These are phyloP conservation scores for Colletotrichum endophyticum DNA, from an alignment of 2,329 filamentous ascomycete genomes.

Conservation along the genomic window DNA sequence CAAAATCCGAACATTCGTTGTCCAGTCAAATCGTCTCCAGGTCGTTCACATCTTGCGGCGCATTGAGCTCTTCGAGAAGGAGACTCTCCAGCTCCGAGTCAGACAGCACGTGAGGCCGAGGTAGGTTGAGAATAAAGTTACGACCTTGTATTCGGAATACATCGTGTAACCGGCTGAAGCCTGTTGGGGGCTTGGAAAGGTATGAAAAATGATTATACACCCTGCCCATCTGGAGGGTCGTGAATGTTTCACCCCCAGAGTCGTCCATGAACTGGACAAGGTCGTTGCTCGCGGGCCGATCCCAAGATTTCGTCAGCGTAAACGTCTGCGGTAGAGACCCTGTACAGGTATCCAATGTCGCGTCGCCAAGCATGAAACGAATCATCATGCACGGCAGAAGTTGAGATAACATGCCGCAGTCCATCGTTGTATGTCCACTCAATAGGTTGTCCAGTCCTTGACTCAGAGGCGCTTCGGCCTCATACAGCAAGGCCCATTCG, in stretches of 20 bases:
- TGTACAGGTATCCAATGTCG: neutral
- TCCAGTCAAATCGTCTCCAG: neutral
- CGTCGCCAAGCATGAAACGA: neutral
- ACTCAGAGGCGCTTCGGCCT: neutral
- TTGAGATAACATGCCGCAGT: neutral
- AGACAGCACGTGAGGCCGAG: neutral
- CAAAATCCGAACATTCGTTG: neutral
- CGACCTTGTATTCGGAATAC: neutral
- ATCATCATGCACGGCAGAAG: neutral
- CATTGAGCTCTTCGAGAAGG: neutral
- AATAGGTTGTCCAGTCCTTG: neutral
- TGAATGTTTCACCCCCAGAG: neutral
- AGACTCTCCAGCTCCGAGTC: neutral
- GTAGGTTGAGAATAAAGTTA: neutral
- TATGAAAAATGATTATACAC: neutral
- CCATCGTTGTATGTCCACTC: neutral
- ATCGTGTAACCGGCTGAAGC: neutral
- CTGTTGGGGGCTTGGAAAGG: neutral
- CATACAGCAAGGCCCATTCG: neutral
- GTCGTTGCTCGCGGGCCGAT: neutral
- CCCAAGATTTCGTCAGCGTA: neutral
- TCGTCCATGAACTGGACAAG: neutral
- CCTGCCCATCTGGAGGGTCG: neutral
- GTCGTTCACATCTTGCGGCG: neutral
- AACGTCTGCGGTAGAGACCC: neutral